A percentile compares a stretch with the other conserved stretches of the same genome.
Conservation (phyloP, 257 asterid species). For the Solanum bulbocastanum region DNA sequence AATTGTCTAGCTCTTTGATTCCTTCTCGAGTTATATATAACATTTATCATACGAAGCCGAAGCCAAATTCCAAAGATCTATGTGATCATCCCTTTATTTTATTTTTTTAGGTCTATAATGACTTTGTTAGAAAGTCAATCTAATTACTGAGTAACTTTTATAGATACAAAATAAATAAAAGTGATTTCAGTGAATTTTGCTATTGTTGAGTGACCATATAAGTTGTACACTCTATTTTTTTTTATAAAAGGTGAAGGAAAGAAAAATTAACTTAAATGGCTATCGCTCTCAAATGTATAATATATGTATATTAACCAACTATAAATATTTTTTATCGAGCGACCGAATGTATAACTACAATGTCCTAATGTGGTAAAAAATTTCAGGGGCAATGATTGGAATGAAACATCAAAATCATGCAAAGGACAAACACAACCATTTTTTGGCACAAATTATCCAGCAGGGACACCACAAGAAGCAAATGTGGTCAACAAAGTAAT, state of each 20-base stretch:
- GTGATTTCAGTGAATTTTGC: background rate
- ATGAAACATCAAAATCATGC: slow-evolving; percentile 46
- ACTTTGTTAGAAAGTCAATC: background rate
- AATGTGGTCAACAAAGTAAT: slow-evolving; percentile 61
- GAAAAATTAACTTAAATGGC: background rate
- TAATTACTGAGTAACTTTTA: background rate
- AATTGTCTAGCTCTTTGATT: background rate
- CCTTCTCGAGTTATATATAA: background rate
- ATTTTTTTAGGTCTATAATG: background rate
- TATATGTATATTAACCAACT: no score
- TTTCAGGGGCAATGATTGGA: slow-evolving; percentile 79
- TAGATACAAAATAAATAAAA: no score
- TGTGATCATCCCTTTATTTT: no score
- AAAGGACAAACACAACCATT: slow-evolving; percentile 51
- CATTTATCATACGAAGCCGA: background rate
- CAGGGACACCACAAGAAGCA: slow-evolving; percentile 38
- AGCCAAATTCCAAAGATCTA: background rate
- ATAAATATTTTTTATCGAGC: background rate
- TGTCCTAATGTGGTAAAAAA: background rate
- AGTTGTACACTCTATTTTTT: background rate
- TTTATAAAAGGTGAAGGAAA: background rate
- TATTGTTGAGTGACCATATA: background rate
- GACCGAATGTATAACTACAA: no score
- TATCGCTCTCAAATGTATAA: no score
- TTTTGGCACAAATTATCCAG: slow-evolving; percentile 49